These are phyloP conservation scores for Pistacia integerrima DNA, from an alignment of 345 rosid genomes.

Conservation along the genomic window DNA sequence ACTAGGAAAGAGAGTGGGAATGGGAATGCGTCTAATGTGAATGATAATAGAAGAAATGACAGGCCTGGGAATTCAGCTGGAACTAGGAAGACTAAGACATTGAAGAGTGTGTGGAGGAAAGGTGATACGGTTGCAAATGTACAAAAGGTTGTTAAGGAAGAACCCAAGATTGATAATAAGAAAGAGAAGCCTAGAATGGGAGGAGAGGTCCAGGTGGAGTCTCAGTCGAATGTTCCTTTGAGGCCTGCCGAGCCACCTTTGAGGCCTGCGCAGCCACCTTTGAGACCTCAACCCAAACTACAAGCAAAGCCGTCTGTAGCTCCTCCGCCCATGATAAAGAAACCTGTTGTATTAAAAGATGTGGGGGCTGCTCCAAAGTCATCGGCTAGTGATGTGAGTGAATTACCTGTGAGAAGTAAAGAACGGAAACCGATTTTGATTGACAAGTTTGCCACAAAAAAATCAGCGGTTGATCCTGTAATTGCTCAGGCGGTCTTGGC, in stretches of 20 bases:
- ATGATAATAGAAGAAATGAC: constrained; percentile 33
- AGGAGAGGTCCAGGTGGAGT: constrained; percentile 34
- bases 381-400: constrained; percentile 38
- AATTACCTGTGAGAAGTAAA: constrained; percentile 49
- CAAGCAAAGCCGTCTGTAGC: constrained; percentile 73
- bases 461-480: constrained; percentile 66
- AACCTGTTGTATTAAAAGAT: constrained; percentile 77
- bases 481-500: constrained; percentile 71
- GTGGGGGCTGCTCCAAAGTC: constrained; percentile 63
- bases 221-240: constrained; percentile 40
- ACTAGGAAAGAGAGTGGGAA: constrained; percentile 40
- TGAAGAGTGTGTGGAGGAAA: constrained; percentile 97
- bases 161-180: constrained; percentile 42
- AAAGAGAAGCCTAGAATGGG: constrained; percentile 29
- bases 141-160: constrained; percentile 64
- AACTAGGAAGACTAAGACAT: constrained; percentile 53
- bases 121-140: constrained; percentile 71
- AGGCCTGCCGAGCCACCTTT: neutral
- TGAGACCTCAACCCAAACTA: constrained; percentile 69
- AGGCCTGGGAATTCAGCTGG: constrained; percentile 32
- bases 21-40: constrained; percentile 35
- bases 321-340: constrained; percentile 55
- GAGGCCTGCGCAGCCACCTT: constrained; percentile 54
- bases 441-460: constrained; percentile 89
- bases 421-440: constrained; percentile 86